Percentiles rank a stretch among this genome's conserved stretches.
These are phyloP conservation scores for Polytrichum commune DNA, from an alignment of 225 moss, liverwort and hornwort genomes.

Conservation along the genomic window DNA sequence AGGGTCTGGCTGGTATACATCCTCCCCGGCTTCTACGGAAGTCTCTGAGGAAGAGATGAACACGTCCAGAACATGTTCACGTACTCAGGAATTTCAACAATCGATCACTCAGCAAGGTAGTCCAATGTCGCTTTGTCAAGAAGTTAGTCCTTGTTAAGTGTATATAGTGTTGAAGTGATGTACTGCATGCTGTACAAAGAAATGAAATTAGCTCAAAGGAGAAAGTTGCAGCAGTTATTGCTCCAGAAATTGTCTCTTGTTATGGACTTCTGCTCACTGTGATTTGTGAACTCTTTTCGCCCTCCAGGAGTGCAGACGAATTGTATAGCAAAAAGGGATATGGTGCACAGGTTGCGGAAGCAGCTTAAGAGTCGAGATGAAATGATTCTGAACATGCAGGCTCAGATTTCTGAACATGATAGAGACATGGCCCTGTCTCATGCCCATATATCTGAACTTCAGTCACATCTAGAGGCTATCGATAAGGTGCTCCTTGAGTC, in stretches of 20 bases:
- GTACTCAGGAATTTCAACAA: constrained; percentile 25
- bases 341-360: constrained; percentile 80
- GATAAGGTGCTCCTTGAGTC: constrained; percentile 41
- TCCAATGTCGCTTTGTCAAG: background rate
- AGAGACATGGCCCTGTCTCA: constrained; percentile 45
- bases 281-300: constrained; percentile 11
- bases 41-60: constrained; percentile 24
- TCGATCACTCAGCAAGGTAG: constrained; percentile 39
- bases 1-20: background rate
- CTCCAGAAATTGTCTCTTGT: too few species aligned
- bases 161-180: background rate
- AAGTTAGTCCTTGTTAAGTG: background rate
- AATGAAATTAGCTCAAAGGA: constrained; percentile 6
- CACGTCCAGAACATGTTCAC: constrained; percentile 10
- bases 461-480: constrained; percentile 53
- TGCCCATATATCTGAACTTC: constrained; percentile 46
- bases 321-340: constrained; percentile 48
- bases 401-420: constrained; percentile 72
- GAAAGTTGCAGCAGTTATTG: background rate
- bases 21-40: constrained; percentile 13
- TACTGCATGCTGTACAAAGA: background rate
- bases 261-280: background rate
- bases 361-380: constrained; percentile 91
- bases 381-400: constrained; percentile 83
- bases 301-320: constrained; percentile 30